Evolutionary conservation across 2,329 filamentous ascomycete species (phyloP).

Genomic region (Sphaerostilbella broomeana): DNA sequence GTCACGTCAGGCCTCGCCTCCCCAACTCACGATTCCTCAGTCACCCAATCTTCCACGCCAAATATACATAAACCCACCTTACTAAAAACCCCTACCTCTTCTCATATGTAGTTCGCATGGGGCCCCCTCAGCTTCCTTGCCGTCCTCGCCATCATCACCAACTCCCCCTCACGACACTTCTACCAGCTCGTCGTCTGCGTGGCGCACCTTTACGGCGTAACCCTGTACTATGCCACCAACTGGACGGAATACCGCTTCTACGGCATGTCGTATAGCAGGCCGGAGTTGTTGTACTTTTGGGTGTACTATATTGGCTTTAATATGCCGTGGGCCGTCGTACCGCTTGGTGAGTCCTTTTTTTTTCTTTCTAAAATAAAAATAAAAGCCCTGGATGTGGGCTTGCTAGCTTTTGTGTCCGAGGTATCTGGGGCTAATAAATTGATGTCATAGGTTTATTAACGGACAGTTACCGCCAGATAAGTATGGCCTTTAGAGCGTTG

Average conservation of each 20-base stretch:
- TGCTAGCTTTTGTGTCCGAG: neutral
- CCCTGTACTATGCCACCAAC: slow-evolving; percentile 56
- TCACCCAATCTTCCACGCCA: too few species aligned
- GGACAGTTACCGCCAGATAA: slow-evolving; percentile 10
- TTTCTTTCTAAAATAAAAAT: too few species aligned
- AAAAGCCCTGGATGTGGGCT: neutral
- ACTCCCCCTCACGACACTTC: slow-evolving; percentile 41
- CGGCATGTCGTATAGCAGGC: slow-evolving; percentile 47
- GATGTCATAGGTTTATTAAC: slow-evolving; percentile 4
- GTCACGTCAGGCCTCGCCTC: too few species aligned
- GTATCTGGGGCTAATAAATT: neutral
- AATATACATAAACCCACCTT: too few species aligned
- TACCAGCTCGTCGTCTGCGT: slow-evolving; percentile 45
- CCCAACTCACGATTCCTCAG: too few species aligned
- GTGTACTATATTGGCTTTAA: slow-evolving; percentile 58
- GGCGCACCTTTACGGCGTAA: slow-evolving; percentile 55
- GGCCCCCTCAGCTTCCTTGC: slow-evolving; percentile 51
- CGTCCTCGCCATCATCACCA: slow-evolving; percentile 38
- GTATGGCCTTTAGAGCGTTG: slow-evolving; percentile 6
- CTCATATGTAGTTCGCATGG: slow-evolving; percentile 47
- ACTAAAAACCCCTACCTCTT: too few species aligned
- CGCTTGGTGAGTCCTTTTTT: slow-evolving; percentile 38
- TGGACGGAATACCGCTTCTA: slow-evolving; percentile 39
- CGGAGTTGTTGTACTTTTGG: slow-evolving; percentile 57
- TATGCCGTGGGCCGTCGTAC: slow-evolving; percentile 52